Conservation (phyloP, 495 filamentous ascomycete species). For the Aspergillus bridgeri region DNA sequence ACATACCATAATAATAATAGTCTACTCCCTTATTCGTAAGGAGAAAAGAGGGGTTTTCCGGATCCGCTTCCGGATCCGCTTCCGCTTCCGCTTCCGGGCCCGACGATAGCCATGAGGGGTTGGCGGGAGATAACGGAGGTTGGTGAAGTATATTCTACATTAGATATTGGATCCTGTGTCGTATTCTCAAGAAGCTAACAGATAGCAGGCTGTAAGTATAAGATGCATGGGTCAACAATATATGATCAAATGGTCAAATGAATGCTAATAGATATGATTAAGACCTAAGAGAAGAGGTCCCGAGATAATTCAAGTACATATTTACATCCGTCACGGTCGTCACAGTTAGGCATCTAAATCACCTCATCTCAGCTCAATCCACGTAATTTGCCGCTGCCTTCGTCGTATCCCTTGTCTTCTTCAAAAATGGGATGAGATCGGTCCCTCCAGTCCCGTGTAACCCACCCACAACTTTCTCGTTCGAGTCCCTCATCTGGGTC, state of each 20-base stretch:
- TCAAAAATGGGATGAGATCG: constrained; percentile 84
- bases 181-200: too few species aligned
- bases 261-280: neutral
- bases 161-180: too few species aligned
- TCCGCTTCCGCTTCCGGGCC: constrained; percentile 13
- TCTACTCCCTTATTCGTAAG: too few species aligned
- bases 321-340: neutral
- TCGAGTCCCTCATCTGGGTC: constrained; percentile 19
- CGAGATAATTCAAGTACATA: too few species aligned
- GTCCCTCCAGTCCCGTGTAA: constrained; percentile 89
- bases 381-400: constrained; percentile 28
- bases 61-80: constrained; percentile 3
- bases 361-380: constrained; percentile 8
- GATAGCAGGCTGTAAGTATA: too few species aligned
- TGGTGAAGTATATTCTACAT: too few species aligned
- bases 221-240: too few species aligned
- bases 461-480: constrained; percentile 17
- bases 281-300: neutral
- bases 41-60: too few species aligned
- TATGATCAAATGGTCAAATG: too few species aligned
- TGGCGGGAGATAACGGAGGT: neutral
- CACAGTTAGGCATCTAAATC: neutral
- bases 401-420: constrained; percentile 88
- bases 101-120: constrained; percentile 2
- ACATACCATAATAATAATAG: too few species aligned